Base-by-base conservation (phyloP, 2,329 filamentous ascomycete genomes). In the Hirsutella rhossiliensis region DNA sequence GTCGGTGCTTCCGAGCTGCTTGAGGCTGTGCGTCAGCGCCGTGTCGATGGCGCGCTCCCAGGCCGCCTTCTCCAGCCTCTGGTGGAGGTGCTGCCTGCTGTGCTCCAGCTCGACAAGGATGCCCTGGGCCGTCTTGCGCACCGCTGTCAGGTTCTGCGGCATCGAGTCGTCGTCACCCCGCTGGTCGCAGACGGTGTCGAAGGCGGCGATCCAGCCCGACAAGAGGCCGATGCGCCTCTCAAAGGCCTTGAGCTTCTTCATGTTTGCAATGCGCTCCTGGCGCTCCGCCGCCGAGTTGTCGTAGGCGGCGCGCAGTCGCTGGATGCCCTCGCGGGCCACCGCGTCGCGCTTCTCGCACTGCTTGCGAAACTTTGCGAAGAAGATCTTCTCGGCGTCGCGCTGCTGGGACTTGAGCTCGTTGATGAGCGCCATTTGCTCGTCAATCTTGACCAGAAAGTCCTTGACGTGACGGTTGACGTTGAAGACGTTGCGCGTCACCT, bases 401-500 rank as follows among this genome's bases (percentile, higher is more conserved):
- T 95, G 87, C 61, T 96, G 87, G 23, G 84, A 84, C 66, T 92
- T 88, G 44, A 98, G 76, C 61, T 97, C 89, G 54, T 94, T 95
- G 62, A 98, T 98, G 57, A 96, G 66, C n/a, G 81, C 83, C 75
- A 95, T 89, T 62, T 98, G 90, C 66, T 98, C 92, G 59, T 98
- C 90, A 56, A 98, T 98, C 74, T 97, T 97, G 70, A 96, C 92
- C 61, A 98, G 67, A 66, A 95, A 98, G 64, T 98, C 92, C 69
- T 98, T 98, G 57, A 98, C 92, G 65, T 98, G 92, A 48, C 92
- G 84, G 62, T 98, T 96, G 50, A 98, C 92, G 62, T 98, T 98
- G 69, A 94, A 98, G 20, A 97, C 89, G 59, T 98, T 98, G 56
- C 89, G 82, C n/a, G 92, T 96, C 45, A 96, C 88, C 73, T 98